These are phyloP conservation scores for Paracamarosporium sp. DNA, from an alignment of 2,329 filamentous ascomycete genomes.

Conservation along the genomic window DNA sequence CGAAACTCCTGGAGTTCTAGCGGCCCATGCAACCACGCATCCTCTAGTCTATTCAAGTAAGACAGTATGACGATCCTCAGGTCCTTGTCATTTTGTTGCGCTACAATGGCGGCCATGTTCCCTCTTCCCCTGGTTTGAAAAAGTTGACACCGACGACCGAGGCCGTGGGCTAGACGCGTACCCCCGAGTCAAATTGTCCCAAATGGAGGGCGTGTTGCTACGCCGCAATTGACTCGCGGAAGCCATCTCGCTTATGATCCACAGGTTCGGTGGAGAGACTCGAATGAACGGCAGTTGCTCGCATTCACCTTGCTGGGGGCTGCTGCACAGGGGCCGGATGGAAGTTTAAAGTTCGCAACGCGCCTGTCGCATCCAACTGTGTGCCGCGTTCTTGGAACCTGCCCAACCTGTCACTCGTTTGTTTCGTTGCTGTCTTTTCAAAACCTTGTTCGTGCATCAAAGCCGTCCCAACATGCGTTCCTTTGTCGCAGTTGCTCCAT, in stretches of 20 bases:
- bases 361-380: neutral
- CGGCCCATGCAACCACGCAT: neutral
- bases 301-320: neutral
- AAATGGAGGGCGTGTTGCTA: neutral
- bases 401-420: slow-evolving; percentile 5
- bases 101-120: neutral
- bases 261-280: neutral
- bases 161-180: neutral
- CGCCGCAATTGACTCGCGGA: slow-evolving; percentile 1
- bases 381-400: slow-evolving; percentile 8
- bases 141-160: neutral
- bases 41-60: too few species aligned
- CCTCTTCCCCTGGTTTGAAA: neutral
- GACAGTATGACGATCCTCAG: neutral
- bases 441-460: neutral
- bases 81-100: neutral
- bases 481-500: slow-evolving; percentile 20
- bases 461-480: slow-evolving; percentile 25
- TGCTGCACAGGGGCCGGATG: neutral
- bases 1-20: neutral
- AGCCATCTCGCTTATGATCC: neutral
- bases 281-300: neutral
- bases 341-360: slow-evolving; percentile 6
- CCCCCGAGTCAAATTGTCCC: neutral
- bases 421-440: neutral